Base-by-base conservation (phyloP, 2,329 filamentous ascomycete genomes). In the Drechslerella coelobrocha region DNA sequence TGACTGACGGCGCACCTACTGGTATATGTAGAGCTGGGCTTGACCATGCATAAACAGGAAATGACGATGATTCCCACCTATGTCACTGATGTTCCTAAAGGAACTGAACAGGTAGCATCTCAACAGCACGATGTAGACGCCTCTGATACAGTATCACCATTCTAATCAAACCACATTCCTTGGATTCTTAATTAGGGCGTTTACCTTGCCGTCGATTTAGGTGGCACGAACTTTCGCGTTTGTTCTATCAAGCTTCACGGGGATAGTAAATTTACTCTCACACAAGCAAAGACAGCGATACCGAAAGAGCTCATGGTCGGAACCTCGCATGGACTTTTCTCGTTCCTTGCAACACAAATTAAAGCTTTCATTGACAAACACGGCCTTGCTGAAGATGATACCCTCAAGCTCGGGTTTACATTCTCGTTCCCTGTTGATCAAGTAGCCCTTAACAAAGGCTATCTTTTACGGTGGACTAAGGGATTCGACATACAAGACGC, bases 351-450 rank as follows among this genome's bases (percentile, higher is more conserved):
- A 41, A 89, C 91, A 80, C 92, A 97, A 81, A 92, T 99, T 77
- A 91, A 96, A 78, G 78, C 83, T 21, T 99, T 99, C 82, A 84
- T 99, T 72, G 86, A 89, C 78, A 86, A 86, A 55, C 92, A 97
- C 80, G 93, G 97, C 79, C 85, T 86, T 74, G 91, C 97, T 12
- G 91, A 92, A 78, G 97, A 96, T 76, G 84, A 88, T 76, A 83
- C 86, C 48, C 63, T 97, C 81, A 90, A 92, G 76, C 84, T 99
- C 43, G 94, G 94, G n/a, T 99, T 99, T 81, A 99, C 94, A 57
- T 99, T 99, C 81, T 96, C 90, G 78, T 99, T 97, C 81, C 94
- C 94, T 1, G 92, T 97, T 39, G 87, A 95, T 78, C 94, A 99
- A 79, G 84, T 90, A 65, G 92, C 91, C 39, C 96, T 99, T 79